Percentiles rank a stretch among this genome's conserved stretches.
Conservation (phyloP, 75 land plant genomes). For the Larix kaempferi region DNA sequence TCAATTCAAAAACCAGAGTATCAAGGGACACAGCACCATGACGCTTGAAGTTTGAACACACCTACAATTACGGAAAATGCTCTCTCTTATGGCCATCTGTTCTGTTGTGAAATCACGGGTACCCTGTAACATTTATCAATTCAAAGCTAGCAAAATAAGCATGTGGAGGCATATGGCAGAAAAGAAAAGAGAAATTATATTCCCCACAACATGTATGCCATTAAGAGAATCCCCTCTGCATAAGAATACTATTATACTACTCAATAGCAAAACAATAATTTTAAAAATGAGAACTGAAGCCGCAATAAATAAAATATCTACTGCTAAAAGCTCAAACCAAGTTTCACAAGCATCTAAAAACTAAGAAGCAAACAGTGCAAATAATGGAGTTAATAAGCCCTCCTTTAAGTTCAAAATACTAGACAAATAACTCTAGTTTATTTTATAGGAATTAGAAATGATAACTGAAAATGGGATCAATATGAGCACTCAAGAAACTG, state of each 20-base stretch:
- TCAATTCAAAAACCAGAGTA: conserved; percentile 86
- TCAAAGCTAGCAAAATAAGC: background rate
- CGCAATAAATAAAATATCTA: background rate
- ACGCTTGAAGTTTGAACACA: conserved; percentile 77
- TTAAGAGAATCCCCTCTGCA: background rate
- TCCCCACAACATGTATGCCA: background rate
- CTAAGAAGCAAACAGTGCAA: too few relatives aligned
- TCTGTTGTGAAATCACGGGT: conserved; percentile 86
- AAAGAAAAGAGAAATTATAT: background rate
- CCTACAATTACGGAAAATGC: conserved; percentile 62
- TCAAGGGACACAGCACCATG: conserved; percentile 83
- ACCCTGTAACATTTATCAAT: conserved; percentile 39
- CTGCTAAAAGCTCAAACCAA: background rate
- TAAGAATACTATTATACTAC: background rate
- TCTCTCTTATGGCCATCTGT: conserved; percentile 80
- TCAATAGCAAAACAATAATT: background rate
- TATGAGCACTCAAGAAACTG: too few relatives aligned
- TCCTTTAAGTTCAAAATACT: too few relatives aligned
- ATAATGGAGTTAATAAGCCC: too few relatives aligned
- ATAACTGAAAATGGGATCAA: too few relatives aligned
- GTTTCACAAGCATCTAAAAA: too few relatives aligned
- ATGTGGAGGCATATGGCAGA: background rate
- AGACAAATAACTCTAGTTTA: too few relatives aligned
- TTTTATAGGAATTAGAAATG: too few relatives aligned
- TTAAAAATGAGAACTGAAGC: background rate